Evolutionary conservation across 805 yeast species (phyloP), one percentile per base, ranked within the genome.

Genomic region (Kluyveromyces aestuarii): DNA sequence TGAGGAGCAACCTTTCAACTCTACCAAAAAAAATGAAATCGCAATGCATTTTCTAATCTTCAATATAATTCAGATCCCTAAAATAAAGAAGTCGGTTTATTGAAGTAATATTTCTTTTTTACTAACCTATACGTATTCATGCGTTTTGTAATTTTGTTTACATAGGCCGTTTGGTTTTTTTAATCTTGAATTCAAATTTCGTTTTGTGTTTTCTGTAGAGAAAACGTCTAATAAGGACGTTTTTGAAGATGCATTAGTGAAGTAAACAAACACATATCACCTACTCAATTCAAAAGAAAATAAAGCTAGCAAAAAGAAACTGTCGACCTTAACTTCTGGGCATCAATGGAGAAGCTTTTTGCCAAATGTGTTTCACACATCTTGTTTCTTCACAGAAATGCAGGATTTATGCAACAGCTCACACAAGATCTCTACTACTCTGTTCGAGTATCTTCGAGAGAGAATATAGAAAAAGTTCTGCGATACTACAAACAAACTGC

Each of bases 361-460:
- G 45, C 27, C 2, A n/a, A 21, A 16, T 43, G 45, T 43, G 45
- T 43, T 11, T 27, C 36, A 21, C 39, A 36, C 39, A 43, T 43
- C 27, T 21, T 43, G n/a, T 21, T 21, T 3, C 16, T 21, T 16
- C 36, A 21, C 7, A 21, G 6, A 11, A 38, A 33, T n/a, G 27
- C 13, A n/a, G 25, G 39, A 11, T 17, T 16, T 6, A 16, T 16
- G 8, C 27, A 43, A 17, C 39, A 33, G 16, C 18, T 43, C 16
- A 33, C 36, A 9, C 45, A 43, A n/a, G 45, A 43, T 18, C 39
- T 43, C 14, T 43, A 11, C 17, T 43, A 35, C 27, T 43, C 45
- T 11, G 36, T 33, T 4, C 18, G 19, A 33, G 8, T 38, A 33
- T 43, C 45, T 27, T 43, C 45, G 7, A 33, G 33, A 19, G 45